phyloP scores from a whole-genome alignment of 169 alveolate genomes.

The Plasmodium vivax region DNA sequence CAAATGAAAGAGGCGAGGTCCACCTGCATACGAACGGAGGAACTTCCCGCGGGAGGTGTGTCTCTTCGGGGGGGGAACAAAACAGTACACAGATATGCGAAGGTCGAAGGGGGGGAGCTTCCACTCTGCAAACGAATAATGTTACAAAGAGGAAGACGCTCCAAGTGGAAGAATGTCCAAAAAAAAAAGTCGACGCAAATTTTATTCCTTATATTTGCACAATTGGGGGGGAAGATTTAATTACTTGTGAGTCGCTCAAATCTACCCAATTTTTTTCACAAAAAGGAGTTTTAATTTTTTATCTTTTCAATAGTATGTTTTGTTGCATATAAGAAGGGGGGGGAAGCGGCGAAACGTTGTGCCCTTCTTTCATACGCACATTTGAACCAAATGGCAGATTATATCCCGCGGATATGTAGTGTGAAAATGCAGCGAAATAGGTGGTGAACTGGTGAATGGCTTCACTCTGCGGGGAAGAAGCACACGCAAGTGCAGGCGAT shows the following conservation, averaged over 20 bases:
- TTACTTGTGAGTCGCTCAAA: not conserved
- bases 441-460: not conserved
- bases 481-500: not conserved
- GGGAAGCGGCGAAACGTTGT: not conserved
- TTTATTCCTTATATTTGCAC: not conserved
- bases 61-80: not conserved
- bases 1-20: too few species aligned
- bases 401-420: not conserved
- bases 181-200: not conserved
- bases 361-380: not conserved
- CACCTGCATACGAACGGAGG: not conserved
- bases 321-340: not conserved
- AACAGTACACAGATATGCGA: not conserved
- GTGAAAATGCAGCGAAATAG: not conserved
- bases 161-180: not conserved
- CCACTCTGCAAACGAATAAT: not conserved
- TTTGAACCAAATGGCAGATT: not conserved
- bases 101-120: not conserved
- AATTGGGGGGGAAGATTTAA: not conserved
- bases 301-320: not conserved
- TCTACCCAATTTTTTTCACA: not conserved
- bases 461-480: too few species aligned
- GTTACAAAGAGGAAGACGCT: not conserved
- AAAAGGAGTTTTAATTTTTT: not conserved
- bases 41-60: not conserved